These are phyloP conservation scores for Hippophae tibetana DNA, from an alignment of 306 rosid species.

Conservation along the genomic window DNA sequence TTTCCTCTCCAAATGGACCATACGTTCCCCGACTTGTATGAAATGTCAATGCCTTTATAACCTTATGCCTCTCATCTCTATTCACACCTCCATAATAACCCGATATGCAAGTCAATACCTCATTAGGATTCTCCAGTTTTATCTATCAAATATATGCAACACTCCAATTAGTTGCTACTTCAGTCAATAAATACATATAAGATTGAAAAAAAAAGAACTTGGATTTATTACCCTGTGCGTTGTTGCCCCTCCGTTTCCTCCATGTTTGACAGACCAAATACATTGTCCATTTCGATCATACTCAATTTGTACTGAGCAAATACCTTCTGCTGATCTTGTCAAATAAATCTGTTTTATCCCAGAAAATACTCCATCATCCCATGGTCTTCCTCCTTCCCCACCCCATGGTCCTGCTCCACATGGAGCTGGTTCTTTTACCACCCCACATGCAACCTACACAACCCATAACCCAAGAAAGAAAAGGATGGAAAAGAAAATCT, in stretches of 20 bases:
- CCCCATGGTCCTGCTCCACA: constrained; percentile 98
- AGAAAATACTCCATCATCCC: constrained; percentile 91
- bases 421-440: constrained; percentile 74
- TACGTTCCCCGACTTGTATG: constrained; percentile 66
- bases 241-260: constrained; percentile 56
- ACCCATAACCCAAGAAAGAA: not conserved
- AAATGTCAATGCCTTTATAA: constrained; percentile 66
- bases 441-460: constrained; percentile 48
- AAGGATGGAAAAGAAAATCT: too few relatives aligned
- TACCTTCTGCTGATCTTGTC: constrained; percentile 53
- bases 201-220: too few relatives aligned
- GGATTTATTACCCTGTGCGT: constrained; percentile 45
- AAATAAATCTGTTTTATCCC: constrained; percentile 79
- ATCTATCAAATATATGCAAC: constrained; percentile 32
- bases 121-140: constrained; percentile 75
- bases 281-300: constrained; percentile 79
- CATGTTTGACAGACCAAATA: constrained; percentile 88
- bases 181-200: too few relatives aligned
- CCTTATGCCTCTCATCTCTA: constrained; percentile 34
- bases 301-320: constrained; percentile 81
- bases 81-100: constrained; percentile 56
- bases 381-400: constrained; percentile 84
- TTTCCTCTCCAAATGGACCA: constrained; percentile 86
- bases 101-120: constrained; percentile 60
- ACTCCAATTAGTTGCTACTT: not conserved